Evolutionary conservation across 768 basidiomycete species (phyloP).

Genomic region (Boletus sensibilis): DNA sequence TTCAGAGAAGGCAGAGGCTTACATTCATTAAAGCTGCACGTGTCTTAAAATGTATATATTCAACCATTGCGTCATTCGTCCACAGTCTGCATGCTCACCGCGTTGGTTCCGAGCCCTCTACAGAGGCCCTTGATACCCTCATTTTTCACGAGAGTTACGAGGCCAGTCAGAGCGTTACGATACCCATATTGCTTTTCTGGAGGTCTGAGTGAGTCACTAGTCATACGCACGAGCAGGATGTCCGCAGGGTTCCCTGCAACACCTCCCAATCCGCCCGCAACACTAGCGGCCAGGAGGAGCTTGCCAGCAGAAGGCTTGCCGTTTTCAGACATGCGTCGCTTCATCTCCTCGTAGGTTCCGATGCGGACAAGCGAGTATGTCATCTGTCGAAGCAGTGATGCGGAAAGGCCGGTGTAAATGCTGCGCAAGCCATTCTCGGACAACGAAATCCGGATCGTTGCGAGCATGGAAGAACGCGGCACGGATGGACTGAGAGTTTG

Average conservation of each 20-base stretch:
- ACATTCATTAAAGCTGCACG: slow-evolving; percentile 78
- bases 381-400: slow-evolving; percentile 86
- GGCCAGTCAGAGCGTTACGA: slow-evolving; percentile 71
- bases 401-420: slow-evolving; percentile 78
- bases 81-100: slow-evolving; percentile 41
- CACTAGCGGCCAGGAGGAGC: slow-evolving; percentile 61
- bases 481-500: slow-evolving; percentile 62
- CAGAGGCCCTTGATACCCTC: slow-evolving; percentile 71
- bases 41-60: slow-evolving; percentile 34
- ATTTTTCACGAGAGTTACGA: slow-evolving; percentile 59
- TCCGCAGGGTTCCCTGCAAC: slow-evolving; percentile 82
- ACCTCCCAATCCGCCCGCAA: slow-evolving; percentile 81
- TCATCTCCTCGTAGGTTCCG: slow-evolving; percentile 79
- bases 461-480: slow-evolving; percentile 61
- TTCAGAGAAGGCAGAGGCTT: slow-evolving; percentile 22
- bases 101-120: slow-evolving; percentile 78
- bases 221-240: slow-evolving; percentile 82
- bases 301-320: slow-evolving; percentile 53
- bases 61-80: slow-evolving; percentile 2
- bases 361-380: slow-evolving; percentile 85
- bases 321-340: slow-evolving; percentile 49
- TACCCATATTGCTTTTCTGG: slow-evolving; percentile 76
- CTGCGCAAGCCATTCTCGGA: slow-evolving; percentile 67
- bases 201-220: slow-evolving; percentile 76
- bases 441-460: slow-evolving; percentile 63